phyloP scores from a whole-genome alignment of 2,329 filamentous ascomycete species.

The Penicillium sp. region DNA sequence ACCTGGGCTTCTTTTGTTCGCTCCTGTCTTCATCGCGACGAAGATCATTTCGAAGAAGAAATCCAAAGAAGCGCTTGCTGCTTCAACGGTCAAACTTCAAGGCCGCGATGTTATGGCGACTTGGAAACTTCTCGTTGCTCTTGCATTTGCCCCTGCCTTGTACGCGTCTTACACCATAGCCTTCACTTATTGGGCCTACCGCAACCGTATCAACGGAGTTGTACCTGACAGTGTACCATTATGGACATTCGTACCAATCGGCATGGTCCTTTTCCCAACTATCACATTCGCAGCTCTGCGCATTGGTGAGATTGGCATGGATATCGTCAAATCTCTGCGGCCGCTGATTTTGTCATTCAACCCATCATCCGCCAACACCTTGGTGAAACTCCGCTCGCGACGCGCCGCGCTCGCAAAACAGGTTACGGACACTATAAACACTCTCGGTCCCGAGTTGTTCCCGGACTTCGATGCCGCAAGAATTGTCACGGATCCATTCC shows the following conservation, averaged over 20 bases:
- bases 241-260: constrained; percentile 74
- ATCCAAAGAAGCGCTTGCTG: constrained; percentile 80
- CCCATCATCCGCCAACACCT: constrained; percentile 81
- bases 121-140: constrained; percentile 89
- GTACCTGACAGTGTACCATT: constrained; percentile 80
- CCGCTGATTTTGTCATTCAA: constrained; percentile 85
- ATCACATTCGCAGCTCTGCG: constrained; percentile 92
- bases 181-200: constrained; percentile 76
- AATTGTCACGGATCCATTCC: constrained; percentile 63
- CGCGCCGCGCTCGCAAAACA: constrained; percentile 76
- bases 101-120: constrained; percentile 90
- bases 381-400: constrained; percentile 75
- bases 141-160: constrained; percentile 79
- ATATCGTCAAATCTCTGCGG: constrained; percentile 92
- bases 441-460: constrained; percentile 92
- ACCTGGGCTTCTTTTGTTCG: constrained; percentile 85
- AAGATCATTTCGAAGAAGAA: constrained; percentile 83
- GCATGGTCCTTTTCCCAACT: constrained; percentile 80
- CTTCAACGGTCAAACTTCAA: constrained; percentile 85
- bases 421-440: constrained; percentile 92
- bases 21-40: constrained; percentile 82
- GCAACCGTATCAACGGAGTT: constrained; percentile 81
- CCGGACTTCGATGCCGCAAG: constrained; percentile 87
- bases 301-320: constrained; percentile 98
- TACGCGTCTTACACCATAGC: constrained; percentile 80